phyloP scores from a whole-genome alignment of 805 yeast genomes.

The Metschnikowia arizonensis region DNA sequence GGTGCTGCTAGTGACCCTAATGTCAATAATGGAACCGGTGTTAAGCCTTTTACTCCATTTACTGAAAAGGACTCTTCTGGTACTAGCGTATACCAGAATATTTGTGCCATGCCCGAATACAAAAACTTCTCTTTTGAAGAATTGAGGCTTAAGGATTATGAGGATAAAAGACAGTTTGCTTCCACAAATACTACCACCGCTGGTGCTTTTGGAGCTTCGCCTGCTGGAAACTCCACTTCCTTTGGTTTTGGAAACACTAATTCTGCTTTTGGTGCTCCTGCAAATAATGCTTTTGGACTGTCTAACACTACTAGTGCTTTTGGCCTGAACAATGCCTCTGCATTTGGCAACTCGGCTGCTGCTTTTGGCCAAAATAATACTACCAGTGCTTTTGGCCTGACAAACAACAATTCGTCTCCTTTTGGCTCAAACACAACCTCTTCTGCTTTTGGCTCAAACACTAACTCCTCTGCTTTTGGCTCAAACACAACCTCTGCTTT shows the following conservation, averaged over 20 bases:
- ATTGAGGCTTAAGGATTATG: constrained; percentile 83
- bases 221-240: constrained; percentile 11
- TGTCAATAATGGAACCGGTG: constrained; percentile 62
- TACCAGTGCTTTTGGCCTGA: constrained; percentile 17
- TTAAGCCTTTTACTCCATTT: constrained; percentile 63
- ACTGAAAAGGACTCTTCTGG: constrained; percentile 69
- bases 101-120: constrained; percentile 89
- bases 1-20: constrained; percentile 23
- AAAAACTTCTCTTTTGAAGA: constrained; percentile 79
- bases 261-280: constrained; percentile 24
- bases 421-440: constrained; percentile 14
- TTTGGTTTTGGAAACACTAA: constrained; percentile 9
- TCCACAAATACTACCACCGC: constrained; percentile 27
- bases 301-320: constrained; percentile 20
- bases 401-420: constrained; percentile 13
- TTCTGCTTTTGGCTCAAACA: constrained; percentile 13
- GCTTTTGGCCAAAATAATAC: constrained; percentile 27
- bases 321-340: constrained; percentile 21
- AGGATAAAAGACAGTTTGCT: constrained; percentile 63
- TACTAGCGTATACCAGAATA: constrained; percentile 60
- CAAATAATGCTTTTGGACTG: constrained; percentile 37
- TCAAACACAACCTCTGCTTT: constrained; percentile 12
- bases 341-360: constrained; percentile 1
- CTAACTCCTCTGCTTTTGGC: constrained; percentile 14
- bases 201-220: constrained; percentile 22